Percentiles rank a stretch among this genome's conserved stretches.
Conservation (phyloP, 441 rosid genomes). For the Erodium trifolium region DNA sequence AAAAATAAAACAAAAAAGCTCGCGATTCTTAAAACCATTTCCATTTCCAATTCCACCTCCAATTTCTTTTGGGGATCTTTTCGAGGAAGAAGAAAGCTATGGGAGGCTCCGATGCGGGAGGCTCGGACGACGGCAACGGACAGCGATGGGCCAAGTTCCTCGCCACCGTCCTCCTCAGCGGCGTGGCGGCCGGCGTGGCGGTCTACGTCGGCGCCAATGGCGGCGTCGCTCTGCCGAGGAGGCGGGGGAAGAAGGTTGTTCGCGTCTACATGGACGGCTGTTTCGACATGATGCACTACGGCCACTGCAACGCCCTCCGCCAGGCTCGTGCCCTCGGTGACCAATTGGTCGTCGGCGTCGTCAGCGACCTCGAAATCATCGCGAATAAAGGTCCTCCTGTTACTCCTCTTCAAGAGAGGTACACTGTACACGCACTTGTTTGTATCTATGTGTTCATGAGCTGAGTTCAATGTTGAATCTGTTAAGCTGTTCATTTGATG, state of each 20-base stretch:
- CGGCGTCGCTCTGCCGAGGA: constrained; percentile 6
- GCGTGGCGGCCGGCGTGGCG: not conserved
- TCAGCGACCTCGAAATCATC: constrained; percentile 84
- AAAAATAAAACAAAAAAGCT: no score
- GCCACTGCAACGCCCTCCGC: constrained; percentile 86
- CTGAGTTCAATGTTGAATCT: not conserved
- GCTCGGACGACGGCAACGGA: not conserved
- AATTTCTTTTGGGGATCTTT: not conserved
- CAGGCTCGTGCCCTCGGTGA: constrained; percentile 90
- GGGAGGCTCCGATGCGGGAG: not conserved
- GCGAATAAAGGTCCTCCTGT: constrained; percentile 96
- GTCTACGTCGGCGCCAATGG: not conserved
- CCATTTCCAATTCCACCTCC: not conserved
- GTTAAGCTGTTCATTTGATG: not conserved
- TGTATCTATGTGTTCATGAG: not conserved
- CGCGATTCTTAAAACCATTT: not conserved
- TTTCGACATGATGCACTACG: constrained; percentile 96
- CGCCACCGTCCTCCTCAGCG: not conserved
- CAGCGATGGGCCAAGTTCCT: constrained; percentile 2
- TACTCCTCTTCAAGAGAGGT: constrained; percentile 85
- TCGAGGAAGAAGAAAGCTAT: not conserved
- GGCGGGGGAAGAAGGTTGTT: constrained; percentile 41
- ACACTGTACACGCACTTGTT: not conserved
- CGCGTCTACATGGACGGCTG: constrained; percentile 99
- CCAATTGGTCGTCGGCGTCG: constrained; percentile 84